These are phyloP conservation scores for Salvia miltiorrhiza DNA, from an alignment of 257 asterid species.

Conservation along the genomic window DNA sequence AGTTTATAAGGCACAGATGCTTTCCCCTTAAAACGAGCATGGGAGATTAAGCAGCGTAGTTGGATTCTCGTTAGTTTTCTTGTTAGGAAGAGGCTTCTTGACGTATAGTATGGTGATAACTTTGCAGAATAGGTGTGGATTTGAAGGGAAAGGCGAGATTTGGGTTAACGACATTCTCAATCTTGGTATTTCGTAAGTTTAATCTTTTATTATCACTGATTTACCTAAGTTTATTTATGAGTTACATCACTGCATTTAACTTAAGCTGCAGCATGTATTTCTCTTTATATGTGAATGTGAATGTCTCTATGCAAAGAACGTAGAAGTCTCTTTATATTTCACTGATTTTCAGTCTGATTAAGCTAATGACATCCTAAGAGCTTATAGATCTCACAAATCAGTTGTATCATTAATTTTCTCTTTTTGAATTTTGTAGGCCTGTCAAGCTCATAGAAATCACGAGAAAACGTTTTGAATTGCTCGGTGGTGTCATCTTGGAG, in stretches of 20 bases:
- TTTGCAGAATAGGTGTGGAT: slow-evolving; percentile 96
- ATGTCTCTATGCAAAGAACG: background rate
- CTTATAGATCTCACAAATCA: too few species aligned
- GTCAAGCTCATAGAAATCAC: slow-evolving; percentile 71
- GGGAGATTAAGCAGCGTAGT: background rate
- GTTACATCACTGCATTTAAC: background rate
- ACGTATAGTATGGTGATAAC: background rate
- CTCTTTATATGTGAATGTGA: background rate
- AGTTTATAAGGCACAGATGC: background rate
- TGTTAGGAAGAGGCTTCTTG: background rate
- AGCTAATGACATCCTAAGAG: too few species aligned
- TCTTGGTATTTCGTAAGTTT: slow-evolving; percentile 91
- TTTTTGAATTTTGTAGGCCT: slow-evolving; percentile 50
- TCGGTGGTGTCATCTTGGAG: slow-evolving; percentile 86
- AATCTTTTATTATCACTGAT: background rate
- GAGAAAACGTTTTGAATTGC: slow-evolving; percentile 60
- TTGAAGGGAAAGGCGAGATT: slow-evolving; percentile 93
- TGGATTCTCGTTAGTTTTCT: background rate
- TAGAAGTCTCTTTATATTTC: background rate
- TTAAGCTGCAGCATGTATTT: background rate
- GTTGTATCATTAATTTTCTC: background rate
- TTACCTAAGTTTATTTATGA: background rate
- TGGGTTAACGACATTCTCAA: slow-evolving; percentile 91
- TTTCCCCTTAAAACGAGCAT: background rate
- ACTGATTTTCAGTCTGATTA: background rate